These are phyloP conservation scores for Boletus sp. DNA, from an alignment of 1,284 basidiomycete genomes.

Conservation along the genomic window DNA sequence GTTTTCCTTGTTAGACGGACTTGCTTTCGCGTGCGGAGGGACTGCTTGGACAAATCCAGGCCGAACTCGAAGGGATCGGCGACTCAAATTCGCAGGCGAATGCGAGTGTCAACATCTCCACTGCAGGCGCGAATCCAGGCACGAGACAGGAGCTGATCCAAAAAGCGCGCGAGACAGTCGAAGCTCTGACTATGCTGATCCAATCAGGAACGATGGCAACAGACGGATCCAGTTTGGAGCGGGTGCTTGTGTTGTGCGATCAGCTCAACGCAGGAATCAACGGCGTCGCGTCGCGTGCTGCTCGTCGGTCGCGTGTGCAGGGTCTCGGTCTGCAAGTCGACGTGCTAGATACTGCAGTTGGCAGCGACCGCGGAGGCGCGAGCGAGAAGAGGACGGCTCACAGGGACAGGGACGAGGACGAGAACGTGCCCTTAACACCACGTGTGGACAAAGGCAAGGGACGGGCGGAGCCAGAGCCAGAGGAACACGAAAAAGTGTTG, in stretches of 20 bases:
- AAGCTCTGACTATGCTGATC: constrained; percentile 54
- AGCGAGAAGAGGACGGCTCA: background rate
- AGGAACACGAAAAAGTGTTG: constrained; percentile 67
- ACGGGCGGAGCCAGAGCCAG: constrained; percentile 67
- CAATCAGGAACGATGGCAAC: constrained; percentile 55
- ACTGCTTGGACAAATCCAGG: constrained; percentile 53
- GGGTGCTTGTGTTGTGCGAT: constrained; percentile 75
- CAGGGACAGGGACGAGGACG: constrained; percentile 41
- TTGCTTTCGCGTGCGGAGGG: constrained; percentile 47
- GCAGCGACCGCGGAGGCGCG: background rate
- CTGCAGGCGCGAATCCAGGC: background rate
- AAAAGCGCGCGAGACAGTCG: constrained; percentile 55
- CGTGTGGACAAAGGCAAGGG: constrained; percentile 76
- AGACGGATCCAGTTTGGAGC: constrained; percentile 64
- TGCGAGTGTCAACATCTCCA: background rate
- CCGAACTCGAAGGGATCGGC: background rate
- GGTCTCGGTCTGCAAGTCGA: constrained; percentile 52
- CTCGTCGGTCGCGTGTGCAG: constrained; percentile 42
- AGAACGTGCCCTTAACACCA: constrained; percentile 56
- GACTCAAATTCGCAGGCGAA: background rate
- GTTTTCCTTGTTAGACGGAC: constrained; percentile 4
- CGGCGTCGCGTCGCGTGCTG: constrained; percentile 42
- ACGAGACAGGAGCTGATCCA: constrained; percentile 44
- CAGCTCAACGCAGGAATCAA: constrained; percentile 57
- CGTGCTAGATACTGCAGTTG: constrained; percentile 6